Base-by-base conservation (phyloP, 164 flowering plant species). In the Houttuynia cordata region DNA sequence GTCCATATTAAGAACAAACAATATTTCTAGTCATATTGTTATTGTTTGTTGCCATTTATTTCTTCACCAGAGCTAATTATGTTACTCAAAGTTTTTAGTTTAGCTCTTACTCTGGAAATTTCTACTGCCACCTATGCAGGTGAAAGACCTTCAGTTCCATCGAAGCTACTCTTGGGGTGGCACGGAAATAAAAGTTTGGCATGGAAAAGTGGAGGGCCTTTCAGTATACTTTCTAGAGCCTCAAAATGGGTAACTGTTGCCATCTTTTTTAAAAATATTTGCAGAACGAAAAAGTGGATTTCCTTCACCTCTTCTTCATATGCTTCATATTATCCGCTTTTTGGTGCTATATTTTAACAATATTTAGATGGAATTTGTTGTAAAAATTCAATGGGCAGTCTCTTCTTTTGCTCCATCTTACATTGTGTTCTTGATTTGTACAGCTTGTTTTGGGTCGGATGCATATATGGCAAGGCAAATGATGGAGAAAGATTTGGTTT, bases 211-310 rank as follows among this genome's bases (percentile, higher is more conserved):
- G 61, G 96, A 88, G 79, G 91, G 93, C 55, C 81, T 93, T 57
- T 67, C 95, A 52, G 99, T 88, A 61, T 86, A 91, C 70, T 90
- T 93, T 71, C 61, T 93, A 78, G 97, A 93, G 80, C 99, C 96
- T 74, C 90, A 83, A 57, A 93, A 93, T 68, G 87, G 99, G 99
- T 90, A 90, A 78, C 34, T 13, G 10, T 45, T 45, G 8, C 6
- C 37, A 30, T n/a, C n/a, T n/a, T n/a, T n/a, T n/a, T n/a, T n/a
- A n/a, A n/a, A n/a, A n/a, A n/a, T n/a, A n/a, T n/a, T n/a, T n/a
- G n/a, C n/a, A n/a, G n/a, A n/a, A n/a, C n/a, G n/a, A n/a, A n/a
- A 30, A 30, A 30, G 37, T 2, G 37, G 4, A 30, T 45, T 45
- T 45, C 9, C 13, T 17, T 17, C 8, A 42, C 14, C 12, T 17